These are phyloP conservation scores for Thozetella sp. DNA, from an alignment of 495 filamentous ascomycete species.

Conservation along the genomic window DNA sequence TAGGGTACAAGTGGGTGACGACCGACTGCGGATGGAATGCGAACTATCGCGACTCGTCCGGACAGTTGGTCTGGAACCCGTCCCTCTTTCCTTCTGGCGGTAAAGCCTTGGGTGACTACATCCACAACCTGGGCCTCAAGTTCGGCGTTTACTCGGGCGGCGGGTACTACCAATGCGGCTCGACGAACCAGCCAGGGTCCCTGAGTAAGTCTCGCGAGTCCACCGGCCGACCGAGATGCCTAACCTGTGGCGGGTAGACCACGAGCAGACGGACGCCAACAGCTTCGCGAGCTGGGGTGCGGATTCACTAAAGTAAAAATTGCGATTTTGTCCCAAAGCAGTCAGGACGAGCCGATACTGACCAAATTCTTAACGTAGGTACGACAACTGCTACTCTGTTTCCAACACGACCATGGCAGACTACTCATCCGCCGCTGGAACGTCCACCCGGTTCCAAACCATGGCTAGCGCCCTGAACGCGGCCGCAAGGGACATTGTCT, in stretches of 20 bases:
- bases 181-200: conserved; percentile 24
- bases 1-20: conserved; percentile 58
- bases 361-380: conserved; percentile 46
- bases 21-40: conserved; percentile 60
- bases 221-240: not conserved
- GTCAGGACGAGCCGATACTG: conserved; percentile 19
- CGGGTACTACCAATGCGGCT: conserved; percentile 37
- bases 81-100: conserved; percentile 52
- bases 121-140: conserved; percentile 48
- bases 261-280: conserved; percentile 50
- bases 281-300: conserved; percentile 48
- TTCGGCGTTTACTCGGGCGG: conserved; percentile 61
- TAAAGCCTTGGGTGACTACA: conserved; percentile 45
- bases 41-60: conserved; percentile 39
- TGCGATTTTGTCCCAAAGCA: conserved; percentile 25
- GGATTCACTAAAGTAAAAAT: conserved; percentile 52
- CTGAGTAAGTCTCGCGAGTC: conserved; percentile 12
- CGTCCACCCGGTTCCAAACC: conserved; percentile 31
- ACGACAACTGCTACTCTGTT: conserved; percentile 54
- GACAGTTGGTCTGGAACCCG: conserved; percentile 55
- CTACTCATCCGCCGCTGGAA: conserved; percentile 35
- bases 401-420: conserved; percentile 38
- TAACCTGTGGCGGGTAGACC: conserved; percentile 20
- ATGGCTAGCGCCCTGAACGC: conserved; percentile 27
- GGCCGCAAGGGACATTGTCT: conserved; percentile 38